These are phyloP conservation scores for Schizonepeta tenuifolia DNA, from an alignment of 257 asterid genomes.

Conservation along the genomic window DNA sequence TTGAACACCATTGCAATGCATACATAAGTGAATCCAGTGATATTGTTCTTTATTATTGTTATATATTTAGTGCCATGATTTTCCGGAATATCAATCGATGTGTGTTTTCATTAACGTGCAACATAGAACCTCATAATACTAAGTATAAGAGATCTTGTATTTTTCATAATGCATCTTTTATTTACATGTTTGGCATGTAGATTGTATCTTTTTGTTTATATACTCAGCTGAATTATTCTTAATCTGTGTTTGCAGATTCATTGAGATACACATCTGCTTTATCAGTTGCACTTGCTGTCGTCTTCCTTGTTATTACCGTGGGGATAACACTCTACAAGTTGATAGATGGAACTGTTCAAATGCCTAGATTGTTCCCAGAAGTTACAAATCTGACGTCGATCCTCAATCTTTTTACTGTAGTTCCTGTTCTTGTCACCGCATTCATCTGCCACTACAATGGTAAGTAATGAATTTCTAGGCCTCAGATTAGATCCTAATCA, in stretches of 20 bases:
- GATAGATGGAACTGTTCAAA: constrained; percentile 61
- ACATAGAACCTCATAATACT: background rate
- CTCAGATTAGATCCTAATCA: constrained; percentile 18
- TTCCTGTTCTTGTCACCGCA: constrained; percentile 97
- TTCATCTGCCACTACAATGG: constrained; percentile 97
- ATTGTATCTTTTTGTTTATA: background rate
- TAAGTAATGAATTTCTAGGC: constrained; percentile 36
- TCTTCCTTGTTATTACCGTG: constrained; percentile 79
- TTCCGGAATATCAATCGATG: constrained; percentile 1
- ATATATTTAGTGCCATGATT: background rate
- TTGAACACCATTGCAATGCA: background rate
- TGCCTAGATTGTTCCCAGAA: constrained; percentile 89
- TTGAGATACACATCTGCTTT: constrained; percentile 93
- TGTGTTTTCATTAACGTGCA: constrained; percentile 9
- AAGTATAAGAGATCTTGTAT: background rate
- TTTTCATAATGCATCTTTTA: background rate
- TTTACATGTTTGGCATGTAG: constrained; percentile 10
- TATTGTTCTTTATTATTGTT: background rate
- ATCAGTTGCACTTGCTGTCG: constrained; percentile 94
- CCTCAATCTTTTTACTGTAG: constrained; percentile 86
- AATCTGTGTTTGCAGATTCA: constrained; percentile 75
- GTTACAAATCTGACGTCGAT: constrained; percentile 63
- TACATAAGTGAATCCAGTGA: background rate
- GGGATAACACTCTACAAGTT: constrained; percentile 85
- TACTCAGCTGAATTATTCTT: constrained; percentile 32